Conservation (phyloP, 306 rosid genomes). For the Dryas alaskensis region DNA sequence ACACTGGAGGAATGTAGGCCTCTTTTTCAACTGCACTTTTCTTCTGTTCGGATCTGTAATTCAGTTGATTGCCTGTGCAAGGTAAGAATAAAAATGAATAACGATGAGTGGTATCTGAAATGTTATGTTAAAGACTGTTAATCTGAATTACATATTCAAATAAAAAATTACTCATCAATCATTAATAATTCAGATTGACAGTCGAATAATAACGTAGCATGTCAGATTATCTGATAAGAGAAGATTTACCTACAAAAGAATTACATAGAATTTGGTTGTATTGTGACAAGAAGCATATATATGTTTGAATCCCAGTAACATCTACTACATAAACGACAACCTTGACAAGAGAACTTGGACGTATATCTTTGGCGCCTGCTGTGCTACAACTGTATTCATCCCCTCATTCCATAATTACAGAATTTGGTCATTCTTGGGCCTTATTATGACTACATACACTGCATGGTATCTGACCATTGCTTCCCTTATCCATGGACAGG, state of each 20-base stretch:
- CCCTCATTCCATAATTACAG: constrained; percentile 97
- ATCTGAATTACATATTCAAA: no score
- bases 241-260: not conserved
- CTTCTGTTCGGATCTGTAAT: constrained; percentile 98
- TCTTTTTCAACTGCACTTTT: constrained; percentile 94
- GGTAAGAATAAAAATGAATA: constrained; percentile 31
- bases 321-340: constrained; percentile 95
- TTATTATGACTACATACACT: constrained; percentile 87
- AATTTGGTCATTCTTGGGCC: constrained; percentile 94
- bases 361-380: constrained; percentile 93
- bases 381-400: constrained; percentile 93
- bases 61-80: constrained; percentile 96
- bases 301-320: constrained; percentile 53
- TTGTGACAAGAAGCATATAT: no score
- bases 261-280: not conserved
- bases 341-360: constrained; percentile 99
- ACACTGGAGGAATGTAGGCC: constrained; percentile 89
- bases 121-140: not conserved
- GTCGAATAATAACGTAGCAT: not conserved
- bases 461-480: constrained; percentile 98
- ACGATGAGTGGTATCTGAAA: no score
- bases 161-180: no score
- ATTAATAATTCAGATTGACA: not conserved
- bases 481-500: constrained; percentile 88
- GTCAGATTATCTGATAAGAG: no score